Evolutionary conservation across 768 basidiomycete species (phyloP), one percentile per base, ranked within the genome.

Genomic region (Cystofilobasidium bisporidii): DNA sequence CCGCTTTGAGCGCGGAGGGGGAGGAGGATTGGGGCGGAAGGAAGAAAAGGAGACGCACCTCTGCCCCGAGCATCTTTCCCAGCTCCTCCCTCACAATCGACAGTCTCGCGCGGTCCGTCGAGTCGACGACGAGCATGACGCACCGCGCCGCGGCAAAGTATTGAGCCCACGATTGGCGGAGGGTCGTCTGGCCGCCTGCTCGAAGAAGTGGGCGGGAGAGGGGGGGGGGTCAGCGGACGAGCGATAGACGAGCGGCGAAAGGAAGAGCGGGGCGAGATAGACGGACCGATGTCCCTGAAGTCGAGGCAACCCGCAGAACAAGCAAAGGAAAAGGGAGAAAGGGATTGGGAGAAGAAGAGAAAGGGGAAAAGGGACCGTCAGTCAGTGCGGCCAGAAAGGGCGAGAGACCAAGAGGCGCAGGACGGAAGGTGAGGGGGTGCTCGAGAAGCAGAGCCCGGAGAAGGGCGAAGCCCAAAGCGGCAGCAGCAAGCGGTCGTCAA

Each of bases 61-160:
- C 66, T 30, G 61, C 68, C 24, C 36, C 68, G 12, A 69, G 30
- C 45, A 69, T 18, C 40, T 61, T 59, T 3, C 38, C 57, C 17
- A 69, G 47, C 47, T 69, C 68, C 9, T 60, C 63, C 22, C 53
- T 45, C 10, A 69, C 68, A 5, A 69, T 63, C 0, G 56, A 33
- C 26, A 69, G 14, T 26, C 68, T 33, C 11, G 58, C 68, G n/a
- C 63, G 55, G 38, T 69, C 68, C 14, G 68, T 64, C 33, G 68
- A 69, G 47, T 69, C 68, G 8, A 69, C 58, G 9, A 69, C 68
- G 9, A 69, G 50, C 15, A 69, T 64, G 12, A 69, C 68, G 1
- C 62, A 63, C 12, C 36, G 32, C 0, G 68, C 59, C 1, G 9
- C 18, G 10, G 43, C 26, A 41, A 60, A 69, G 48, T 61, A 69